These are phyloP conservation scores for Tilletia walkeri DNA, from an alignment of 1,284 basidiomycete genomes.

Conservation along the genomic window DNA sequence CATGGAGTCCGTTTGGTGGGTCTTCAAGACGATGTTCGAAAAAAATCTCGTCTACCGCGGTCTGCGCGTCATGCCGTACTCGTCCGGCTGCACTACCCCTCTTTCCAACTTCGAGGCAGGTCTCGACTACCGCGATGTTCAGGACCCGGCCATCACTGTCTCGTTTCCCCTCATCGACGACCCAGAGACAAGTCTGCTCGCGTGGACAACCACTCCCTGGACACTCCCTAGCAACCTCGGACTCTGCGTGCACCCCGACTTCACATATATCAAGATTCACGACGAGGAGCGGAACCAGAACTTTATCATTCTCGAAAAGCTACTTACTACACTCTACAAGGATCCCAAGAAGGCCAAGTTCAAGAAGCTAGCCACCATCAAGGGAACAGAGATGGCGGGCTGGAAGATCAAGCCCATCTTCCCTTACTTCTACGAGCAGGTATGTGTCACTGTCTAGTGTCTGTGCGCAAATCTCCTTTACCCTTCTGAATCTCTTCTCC, in stretches of 20 bases:
- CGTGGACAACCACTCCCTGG: slow-evolving; percentile 99
- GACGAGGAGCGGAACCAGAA: slow-evolving; percentile 83
- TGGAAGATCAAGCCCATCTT: slow-evolving; percentile 96
- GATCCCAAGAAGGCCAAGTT: slow-evolving; percentile 96
- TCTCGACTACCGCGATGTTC: slow-evolving; percentile 86
- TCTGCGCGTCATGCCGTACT: slow-evolving; percentile 96
- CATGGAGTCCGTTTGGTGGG: slow-evolving; percentile 99
- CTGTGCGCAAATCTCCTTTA: too few relatives aligned
- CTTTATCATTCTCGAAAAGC: slow-evolving; percentile 86
- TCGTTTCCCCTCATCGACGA: slow-evolving; percentile 91
- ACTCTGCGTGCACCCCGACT: slow-evolving; percentile 92
- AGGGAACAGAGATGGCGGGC: slow-evolving; percentile 88
- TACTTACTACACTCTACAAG: slow-evolving; percentile 89
- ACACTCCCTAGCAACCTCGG: slow-evolving; percentile 93
- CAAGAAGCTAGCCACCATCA: slow-evolving; percentile 79
- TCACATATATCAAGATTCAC: slow-evolving; percentile 94
- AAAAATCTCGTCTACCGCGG: slow-evolving; percentile 94
- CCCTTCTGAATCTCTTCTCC: too few relatives aligned
- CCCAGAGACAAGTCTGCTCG: slow-evolving; percentile 82
- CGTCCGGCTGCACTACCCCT: slow-evolving; percentile 91
- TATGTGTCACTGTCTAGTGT: not conserved
- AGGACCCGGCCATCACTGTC: slow-evolving; percentile 90
- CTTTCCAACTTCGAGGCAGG: slow-evolving; percentile 98
- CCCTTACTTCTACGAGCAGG: slow-evolving; percentile 82
- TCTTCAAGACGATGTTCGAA: slow-evolving; percentile 87